These are phyloP conservation scores for Bondarzewia mesenterica DNA, from an alignment of 1,284 basidiomycete species.

Conservation along the genomic window DNA sequence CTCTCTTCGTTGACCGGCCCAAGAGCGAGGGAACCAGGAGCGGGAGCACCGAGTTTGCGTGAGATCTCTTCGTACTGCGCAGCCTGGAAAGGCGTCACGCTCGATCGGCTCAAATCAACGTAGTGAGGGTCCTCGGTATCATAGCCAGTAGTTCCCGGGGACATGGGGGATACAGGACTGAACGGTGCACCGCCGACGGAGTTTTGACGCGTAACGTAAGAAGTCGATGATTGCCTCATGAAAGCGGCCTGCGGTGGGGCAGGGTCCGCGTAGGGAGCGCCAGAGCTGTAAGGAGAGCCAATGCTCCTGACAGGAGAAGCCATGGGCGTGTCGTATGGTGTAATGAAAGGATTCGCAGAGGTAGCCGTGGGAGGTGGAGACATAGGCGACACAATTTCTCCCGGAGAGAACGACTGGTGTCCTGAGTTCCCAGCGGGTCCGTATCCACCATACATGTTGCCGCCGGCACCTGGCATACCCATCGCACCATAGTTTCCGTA, in stretches of 20 bases:
- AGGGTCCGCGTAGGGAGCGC: conserved; percentile 12
- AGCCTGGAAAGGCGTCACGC: conserved; percentile 66
- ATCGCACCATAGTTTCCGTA: conserved; percentile 6
- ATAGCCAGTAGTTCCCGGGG: conserved; percentile 3
- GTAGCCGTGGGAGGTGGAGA: conserved; percentile 12
- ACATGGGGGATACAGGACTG: conserved; percentile 9
- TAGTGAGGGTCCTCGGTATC: conserved; percentile 33
- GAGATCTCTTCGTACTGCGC: conserved; percentile 67
- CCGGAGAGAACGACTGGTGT: conserved; percentile 9
- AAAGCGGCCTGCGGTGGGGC: conserved; percentile 6
- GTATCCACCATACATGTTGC: conserved; percentile 9
- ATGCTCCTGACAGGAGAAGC: conserved; percentile 21
- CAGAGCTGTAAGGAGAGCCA: conserved; percentile 15
- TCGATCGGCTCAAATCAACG: conserved; percentile 53
- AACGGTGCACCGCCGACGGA: conserved; percentile 13
- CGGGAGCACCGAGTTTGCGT: conserved; percentile 37
- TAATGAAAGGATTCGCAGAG: conserved; percentile 27
- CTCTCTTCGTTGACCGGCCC: conserved; percentile 23
- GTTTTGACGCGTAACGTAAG: conserved; percentile 16
- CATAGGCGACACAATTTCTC: conserved; percentile 8
- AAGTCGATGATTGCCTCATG: conserved; percentile 12
- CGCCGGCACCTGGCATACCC: conserved; percentile 15
- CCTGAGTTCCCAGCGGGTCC: neutral
- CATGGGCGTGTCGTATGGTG: conserved; percentile 25
- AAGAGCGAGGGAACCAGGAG: conserved; percentile 18